Evolutionary conservation across 257 asterid species (phyloP).

Genomic region (Lycium ferocissimum): DNA sequence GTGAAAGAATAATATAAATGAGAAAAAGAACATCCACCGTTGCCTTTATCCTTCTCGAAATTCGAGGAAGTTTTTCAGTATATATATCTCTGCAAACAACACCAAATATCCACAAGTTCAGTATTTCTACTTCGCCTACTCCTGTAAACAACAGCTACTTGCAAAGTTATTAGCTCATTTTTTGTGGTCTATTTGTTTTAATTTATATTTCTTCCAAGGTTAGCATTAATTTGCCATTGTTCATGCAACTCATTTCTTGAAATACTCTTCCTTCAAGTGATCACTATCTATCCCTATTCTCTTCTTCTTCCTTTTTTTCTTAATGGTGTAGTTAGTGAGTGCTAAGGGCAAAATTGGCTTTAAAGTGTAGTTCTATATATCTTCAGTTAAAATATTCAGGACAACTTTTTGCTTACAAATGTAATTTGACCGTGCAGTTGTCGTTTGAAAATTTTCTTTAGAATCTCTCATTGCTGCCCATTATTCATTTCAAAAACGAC

Average conservation of each 20-base stretch:
- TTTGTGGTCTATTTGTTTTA: not conserved
- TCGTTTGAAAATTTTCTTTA: not conserved
- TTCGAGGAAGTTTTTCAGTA: conserved; percentile 55
- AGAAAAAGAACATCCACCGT: conserved; percentile 42
- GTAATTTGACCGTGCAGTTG: not conserved
- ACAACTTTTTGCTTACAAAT: not conserved
- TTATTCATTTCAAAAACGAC: not conserved
- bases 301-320: not conserved
- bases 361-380: not conserved
- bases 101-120: conserved; percentile 47
- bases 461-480: not conserved
- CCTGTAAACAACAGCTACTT: not conserved
- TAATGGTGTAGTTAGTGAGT: not conserved
- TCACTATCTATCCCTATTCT: conserved; percentile 3
- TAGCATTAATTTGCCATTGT: not conserved
- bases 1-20: not conserved
- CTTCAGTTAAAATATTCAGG: not conserved
- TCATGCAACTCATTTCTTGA: not conserved
- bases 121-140: conserved; percentile 22
- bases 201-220: not conserved
- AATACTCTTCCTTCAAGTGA: not conserved
- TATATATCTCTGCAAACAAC: conserved; percentile 55
- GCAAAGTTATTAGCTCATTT: not conserved
- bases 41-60: conserved; percentile 51
- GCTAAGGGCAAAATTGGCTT: not conserved